Evolutionary conservation across 139 green algal genomes (phyloP), one percentile per base, ranked within the genome.

Genomic region (Haematococcus lacustris): DNA sequence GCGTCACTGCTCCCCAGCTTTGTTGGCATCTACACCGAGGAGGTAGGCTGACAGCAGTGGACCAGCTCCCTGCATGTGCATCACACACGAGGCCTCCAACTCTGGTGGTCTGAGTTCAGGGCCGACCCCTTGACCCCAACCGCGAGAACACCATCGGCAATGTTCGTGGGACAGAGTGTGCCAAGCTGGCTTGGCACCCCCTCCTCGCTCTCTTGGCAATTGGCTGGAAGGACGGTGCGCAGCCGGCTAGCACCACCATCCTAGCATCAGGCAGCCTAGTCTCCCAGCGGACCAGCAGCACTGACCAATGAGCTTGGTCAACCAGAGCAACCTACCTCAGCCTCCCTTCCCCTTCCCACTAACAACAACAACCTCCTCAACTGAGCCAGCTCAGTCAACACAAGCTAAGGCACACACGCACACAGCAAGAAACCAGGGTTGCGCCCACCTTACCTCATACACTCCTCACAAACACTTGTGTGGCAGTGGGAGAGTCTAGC

Each of bases 161-260:
- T 43, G 74, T 86, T 34, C 72, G 80, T 6, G 78, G 73, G 28
- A 79, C 78, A 6, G 68, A 80, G 51, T 82, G 77, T 34, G 38
- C 66, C 1, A 62, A 72, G 37, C 40, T 89, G 2, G 77, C 79
- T 2, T 89, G 84, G 84, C 81, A 89, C 74, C 84, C 81, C 2
- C 32, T 71, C 26, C 69, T 82, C 53, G 79, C 76, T 0, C 74
- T 89, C 51, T 75, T 89, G 40, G 79, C 84, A 0, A 83, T 89
- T 34, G 84, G 78, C n/a, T 89, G 84, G 84, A 78, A 80, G 39
- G 84, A 89, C 34, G 85, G 85, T 79, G 51, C 51, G 75, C 39
- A 43, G 37, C 68, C 33, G 26, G 6, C 13, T 26, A n/a, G 34
- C 33, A 41, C 34, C 13, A 21, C 62, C 34, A n/a, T 21, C 34